phyloP scores from a whole-genome alignment of 352 stramenopile genomes.

The Chrysophaeum taylorii region DNA sequence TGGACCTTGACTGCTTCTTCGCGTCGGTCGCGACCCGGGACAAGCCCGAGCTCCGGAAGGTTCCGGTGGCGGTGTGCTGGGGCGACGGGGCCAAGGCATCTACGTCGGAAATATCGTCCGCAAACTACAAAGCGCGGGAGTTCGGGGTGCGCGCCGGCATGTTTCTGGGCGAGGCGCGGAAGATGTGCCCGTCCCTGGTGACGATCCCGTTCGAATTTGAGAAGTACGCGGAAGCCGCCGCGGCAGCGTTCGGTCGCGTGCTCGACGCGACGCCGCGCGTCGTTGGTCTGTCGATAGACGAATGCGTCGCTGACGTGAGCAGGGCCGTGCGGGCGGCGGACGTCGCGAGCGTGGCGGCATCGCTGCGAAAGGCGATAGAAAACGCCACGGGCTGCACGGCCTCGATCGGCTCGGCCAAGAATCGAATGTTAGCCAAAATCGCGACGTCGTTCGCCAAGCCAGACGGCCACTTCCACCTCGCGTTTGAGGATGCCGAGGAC shows the following conservation, averaged over 20 bases:
- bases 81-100: not conserved
- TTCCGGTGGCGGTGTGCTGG: constrained; percentile 61
- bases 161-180: constrained; percentile 65
- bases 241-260: constrained; percentile 53
- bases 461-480: constrained; percentile 49
- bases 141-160: constrained; percentile 61
- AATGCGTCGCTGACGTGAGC: constrained; percentile 61
- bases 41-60: constrained; percentile 30
- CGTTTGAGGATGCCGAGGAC: constrained; percentile 27
- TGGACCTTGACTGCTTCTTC: constrained; percentile 84
- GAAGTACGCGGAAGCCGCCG: constrained; percentile 50
- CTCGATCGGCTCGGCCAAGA: constrained; percentile 66
- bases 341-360: constrained; percentile 26
- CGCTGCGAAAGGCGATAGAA: constrained; percentile 54
- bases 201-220: constrained; percentile 70
- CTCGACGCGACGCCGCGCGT: constrained; percentile 56
- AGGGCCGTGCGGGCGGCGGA: constrained; percentile 41
- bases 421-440: constrained; percentile 65
- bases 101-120: constrained; percentile 58
- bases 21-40: constrained; percentile 52
- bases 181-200: constrained; percentile 60
- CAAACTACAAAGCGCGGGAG: constrained; percentile 65
- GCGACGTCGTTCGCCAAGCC: constrained; percentile 68
- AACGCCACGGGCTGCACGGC: constrained; percentile 53
- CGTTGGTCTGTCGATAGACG: constrained; percentile 71